Conservation (phyloP, 352 stramenopile genomes). For the Salisapilia sapeloensis region DNA sequence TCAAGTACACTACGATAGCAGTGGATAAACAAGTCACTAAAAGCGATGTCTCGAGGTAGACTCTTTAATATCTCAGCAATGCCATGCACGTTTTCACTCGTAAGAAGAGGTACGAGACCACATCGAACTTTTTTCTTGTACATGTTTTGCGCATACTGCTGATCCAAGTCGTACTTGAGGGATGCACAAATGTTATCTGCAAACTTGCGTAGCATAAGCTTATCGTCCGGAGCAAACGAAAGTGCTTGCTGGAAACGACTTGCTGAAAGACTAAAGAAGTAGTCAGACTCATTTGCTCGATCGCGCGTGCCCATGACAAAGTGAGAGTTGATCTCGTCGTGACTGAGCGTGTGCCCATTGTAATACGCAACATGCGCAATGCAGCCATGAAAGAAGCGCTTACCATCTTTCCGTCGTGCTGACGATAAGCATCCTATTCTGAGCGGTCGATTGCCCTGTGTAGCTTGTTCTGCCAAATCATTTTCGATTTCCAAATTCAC, state of each 20-base stretch:
- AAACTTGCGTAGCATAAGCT: constrained; percentile 45
- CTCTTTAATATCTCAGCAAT: constrained; percentile 74
- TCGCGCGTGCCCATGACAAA: constrained; percentile 50
- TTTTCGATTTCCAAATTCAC: constrained; percentile 55
- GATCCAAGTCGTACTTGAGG: constrained; percentile 65
- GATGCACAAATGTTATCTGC: constrained; percentile 68
- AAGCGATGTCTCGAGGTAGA: constrained; percentile 46
- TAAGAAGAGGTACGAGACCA: constrained; percentile 30
- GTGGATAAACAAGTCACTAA: constrained; percentile 63
- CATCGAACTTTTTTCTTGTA: constrained; percentile 74
- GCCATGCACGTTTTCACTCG: constrained; percentile 42
- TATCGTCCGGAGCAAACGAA: constrained; percentile 37
- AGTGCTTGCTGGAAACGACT: constrained; percentile 47
- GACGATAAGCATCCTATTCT: constrained; percentile 63
- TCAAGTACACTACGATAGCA: constrained; percentile 36
- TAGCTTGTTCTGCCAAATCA: constrained; percentile 41
- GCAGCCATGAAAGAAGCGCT: constrained; percentile 72
- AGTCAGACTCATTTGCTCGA: constrained; percentile 39
- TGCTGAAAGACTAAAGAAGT: constrained; percentile 60
- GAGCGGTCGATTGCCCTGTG: constrained; percentile 31
- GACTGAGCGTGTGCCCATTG: constrained; percentile 25
- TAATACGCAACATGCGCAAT: constrained; percentile 81
- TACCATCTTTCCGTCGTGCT: constrained; percentile 36
- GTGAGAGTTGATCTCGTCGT: constrained; percentile 58
- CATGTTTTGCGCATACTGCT: constrained; percentile 33